phyloP scores from a whole-genome alignment of 2,329 filamentous ascomycete genomes.

The Paracoccidioides lutzii region DNA sequence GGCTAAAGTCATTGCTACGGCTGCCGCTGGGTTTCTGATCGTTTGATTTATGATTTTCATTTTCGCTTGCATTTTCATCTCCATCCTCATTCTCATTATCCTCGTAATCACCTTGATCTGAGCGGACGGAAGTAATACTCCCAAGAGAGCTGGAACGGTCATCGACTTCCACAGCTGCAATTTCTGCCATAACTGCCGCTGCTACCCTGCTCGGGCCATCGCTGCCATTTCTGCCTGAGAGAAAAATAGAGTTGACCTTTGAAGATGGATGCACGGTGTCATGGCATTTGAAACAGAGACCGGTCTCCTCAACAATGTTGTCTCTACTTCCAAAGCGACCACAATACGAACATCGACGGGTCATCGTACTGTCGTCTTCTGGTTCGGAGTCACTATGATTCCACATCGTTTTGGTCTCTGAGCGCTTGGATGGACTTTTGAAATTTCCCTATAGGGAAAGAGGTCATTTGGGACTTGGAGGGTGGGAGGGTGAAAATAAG shows the following conservation, averaged over 20 bases:
- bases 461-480: too few species aligned
- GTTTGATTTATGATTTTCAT: too few species aligned
- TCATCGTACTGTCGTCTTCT: conserved; percentile 8
- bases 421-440: background rate
- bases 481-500: background rate
- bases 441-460: background rate
- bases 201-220: background rate
- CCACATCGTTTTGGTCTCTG: conserved; percentile 8
- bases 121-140: conserved; percentile 1
- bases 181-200: background rate
- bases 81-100: background rate
- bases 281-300: conserved; percentile 10
- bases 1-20: background rate
- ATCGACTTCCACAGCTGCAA: conserved; percentile 11
- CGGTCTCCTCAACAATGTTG: conserved; percentile 3
- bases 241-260: background rate
- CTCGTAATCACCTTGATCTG: background rate
- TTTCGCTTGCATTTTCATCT: background rate
- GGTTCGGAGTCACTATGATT: conserved; percentile 10
- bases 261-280: background rate
- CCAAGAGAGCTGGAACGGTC: conserved; percentile 9
- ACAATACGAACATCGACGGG: conserved; percentile 12
- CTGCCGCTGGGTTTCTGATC: background rate
- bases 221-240: background rate
- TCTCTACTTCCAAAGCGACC: conserved; percentile 9